Conservation (phyloP, 2,329 filamentous ascomycete species). For the Aspergillus brunneoviolaceus region DNA sequence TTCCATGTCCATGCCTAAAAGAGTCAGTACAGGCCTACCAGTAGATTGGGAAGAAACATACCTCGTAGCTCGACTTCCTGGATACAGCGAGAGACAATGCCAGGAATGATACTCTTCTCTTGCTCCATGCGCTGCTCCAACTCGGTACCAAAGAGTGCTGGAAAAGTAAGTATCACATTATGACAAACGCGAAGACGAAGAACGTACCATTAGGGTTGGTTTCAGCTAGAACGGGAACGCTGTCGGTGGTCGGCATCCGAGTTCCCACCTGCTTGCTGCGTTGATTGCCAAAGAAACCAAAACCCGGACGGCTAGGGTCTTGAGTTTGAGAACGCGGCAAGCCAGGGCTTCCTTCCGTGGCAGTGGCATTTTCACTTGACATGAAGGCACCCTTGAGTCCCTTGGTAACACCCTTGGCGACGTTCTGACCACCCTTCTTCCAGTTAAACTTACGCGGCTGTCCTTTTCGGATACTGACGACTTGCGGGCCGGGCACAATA, state of each 20-base stretch:
- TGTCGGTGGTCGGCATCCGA: constrained; percentile 46
- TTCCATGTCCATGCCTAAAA: constrained; percentile 79
- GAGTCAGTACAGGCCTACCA: constrained; percentile 14
- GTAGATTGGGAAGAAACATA: constrained; percentile 23
- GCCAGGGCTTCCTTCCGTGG: constrained; percentile 29
- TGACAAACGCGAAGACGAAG: neutral
- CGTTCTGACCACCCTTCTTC: constrained; percentile 93
- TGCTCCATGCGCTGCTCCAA: constrained; percentile 80
- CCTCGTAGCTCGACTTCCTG: constrained; percentile 94
- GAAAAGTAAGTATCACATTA: constrained; percentile 12
- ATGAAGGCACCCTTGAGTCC: constrained; percentile 90
- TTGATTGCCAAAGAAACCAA: constrained; percentile 66
- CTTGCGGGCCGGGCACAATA: constrained; percentile 73
- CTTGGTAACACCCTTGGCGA: constrained; percentile 92
- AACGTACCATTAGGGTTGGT: constrained; percentile 41
- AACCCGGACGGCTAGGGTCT: constrained; percentile 58
- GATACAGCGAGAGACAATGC: constrained; percentile 88
- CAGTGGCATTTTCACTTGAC: constrained; percentile 59
- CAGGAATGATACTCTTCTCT: constrained; percentile 85
- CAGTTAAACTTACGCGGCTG: constrained; percentile 97
- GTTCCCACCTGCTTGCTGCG: constrained; percentile 43
- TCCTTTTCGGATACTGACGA: constrained; percentile 91
- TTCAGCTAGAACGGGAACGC: constrained; percentile 41
- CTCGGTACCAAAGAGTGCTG: constrained; percentile 81
- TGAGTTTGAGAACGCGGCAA: constrained; percentile 42